Conservation (phyloP, 2,329 filamentous ascomycete genomes). For the Pseudogymnoascus sp. region DNA sequence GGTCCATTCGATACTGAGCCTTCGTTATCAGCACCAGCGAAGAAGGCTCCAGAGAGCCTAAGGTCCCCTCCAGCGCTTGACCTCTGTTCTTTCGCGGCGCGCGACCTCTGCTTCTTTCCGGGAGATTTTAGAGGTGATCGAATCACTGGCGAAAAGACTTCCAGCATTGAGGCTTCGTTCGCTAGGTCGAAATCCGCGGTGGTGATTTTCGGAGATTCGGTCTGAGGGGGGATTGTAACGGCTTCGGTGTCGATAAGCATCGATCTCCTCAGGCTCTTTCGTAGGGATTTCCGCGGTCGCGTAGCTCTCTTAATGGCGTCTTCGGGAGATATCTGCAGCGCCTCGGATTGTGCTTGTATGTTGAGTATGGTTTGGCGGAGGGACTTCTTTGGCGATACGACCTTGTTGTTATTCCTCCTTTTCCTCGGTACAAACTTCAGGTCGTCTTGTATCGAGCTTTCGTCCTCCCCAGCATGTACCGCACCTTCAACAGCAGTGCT, state of each 20-base stretch:
- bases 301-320: not conserved
- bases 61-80: not conserved
- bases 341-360: not conserved
- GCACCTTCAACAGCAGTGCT: not conserved
- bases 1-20: not conserved
- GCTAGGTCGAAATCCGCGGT: not conserved
- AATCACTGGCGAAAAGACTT: not conserved
- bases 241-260: constrained; percentile 13
- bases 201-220: not conserved
- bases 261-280: constrained; percentile 20
- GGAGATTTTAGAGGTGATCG: constrained; percentile 1
- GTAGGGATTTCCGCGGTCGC: constrained; percentile 23
- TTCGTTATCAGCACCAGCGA: not conserved
- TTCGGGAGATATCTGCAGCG: not conserved
- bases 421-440: constrained; percentile 28
- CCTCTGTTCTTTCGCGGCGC: not conserved
- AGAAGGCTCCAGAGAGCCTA: constrained; percentile 7
- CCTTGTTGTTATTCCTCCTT: constrained; percentile 29
- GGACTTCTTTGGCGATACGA: constrained; percentile 29
- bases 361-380: constrained; percentile 18
- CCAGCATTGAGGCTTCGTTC: not conserved
- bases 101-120: not conserved
- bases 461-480: not conserved
- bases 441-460: constrained; percentile 1
- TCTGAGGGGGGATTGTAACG: not conserved